Percentiles rank a stretch among this genome's conserved stretches.
Evolutionary conservation across 2,329 filamentous ascomycete genomes (phyloP).

Genomic region (Trichoderma polysporum): DNA sequence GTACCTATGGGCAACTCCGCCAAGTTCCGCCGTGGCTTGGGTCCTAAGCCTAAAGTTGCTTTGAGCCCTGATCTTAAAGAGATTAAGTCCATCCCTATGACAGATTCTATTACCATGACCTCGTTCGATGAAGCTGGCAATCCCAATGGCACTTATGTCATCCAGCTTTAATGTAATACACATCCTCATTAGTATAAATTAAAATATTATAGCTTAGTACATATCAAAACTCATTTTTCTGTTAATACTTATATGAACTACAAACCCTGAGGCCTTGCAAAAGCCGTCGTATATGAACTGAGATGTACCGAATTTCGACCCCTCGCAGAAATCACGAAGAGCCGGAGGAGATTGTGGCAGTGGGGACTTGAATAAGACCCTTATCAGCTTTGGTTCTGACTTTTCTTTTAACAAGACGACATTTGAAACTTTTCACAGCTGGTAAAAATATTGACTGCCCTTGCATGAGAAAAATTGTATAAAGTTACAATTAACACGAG

Average conservation of each 20-base stretch:
- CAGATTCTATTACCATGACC: not conserved
- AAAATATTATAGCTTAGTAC: not conserved
- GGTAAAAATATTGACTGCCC: too few relatives aligned
- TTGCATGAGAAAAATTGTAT: too few relatives aligned
- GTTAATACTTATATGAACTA: too few relatives aligned
- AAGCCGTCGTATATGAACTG: too few relatives aligned
- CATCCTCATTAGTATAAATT: not conserved
- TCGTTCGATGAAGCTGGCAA: constrained; percentile 2
- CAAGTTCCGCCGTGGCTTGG: constrained; percentile 2
- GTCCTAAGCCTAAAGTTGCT: not conserved
- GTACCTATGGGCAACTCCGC: constrained; percentile 20
- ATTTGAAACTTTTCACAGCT: too few relatives aligned
- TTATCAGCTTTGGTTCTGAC: too few relatives aligned
- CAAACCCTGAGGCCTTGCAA: too few relatives aligned
- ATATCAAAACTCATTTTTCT: not conserved
- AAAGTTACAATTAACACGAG: too few relatives aligned
- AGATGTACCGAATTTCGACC: too few relatives aligned
- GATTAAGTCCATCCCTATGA: constrained; percentile 6
- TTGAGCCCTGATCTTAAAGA: constrained; percentile 1
- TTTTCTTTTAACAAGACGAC: too few relatives aligned
- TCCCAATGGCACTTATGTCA: not conserved
- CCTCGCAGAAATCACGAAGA: too few relatives aligned
- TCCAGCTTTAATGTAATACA: not conserved
- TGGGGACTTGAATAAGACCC: constrained; percentile 1
- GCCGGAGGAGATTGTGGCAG: too few relatives aligned